Percentiles rank a stretch among this genome's conserved stretches.
Conservation (phyloP, 1,139 yeast genomes). For the Pichia sp. region DNA sequence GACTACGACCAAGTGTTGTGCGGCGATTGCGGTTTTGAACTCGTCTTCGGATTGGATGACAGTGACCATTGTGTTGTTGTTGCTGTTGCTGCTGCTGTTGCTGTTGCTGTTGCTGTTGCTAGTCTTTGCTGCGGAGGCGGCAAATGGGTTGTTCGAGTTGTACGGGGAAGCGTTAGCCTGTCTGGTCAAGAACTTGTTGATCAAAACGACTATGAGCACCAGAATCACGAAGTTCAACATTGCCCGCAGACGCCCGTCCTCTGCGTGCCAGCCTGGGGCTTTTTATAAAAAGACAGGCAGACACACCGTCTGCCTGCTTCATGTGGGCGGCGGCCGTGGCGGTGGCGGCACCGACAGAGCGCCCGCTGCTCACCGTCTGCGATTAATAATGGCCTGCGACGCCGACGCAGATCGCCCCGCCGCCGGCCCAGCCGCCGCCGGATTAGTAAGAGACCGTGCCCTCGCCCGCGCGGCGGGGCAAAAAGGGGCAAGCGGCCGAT, state of each 20-base stretch:
- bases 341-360: too few species aligned
- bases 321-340: too few species aligned
- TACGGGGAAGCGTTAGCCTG: conserved; percentile 12
- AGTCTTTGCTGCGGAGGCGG: not conserved
- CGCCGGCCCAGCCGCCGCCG: too few species aligned
- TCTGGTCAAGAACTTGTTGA: conserved; percentile 24
- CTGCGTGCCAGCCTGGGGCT: too few species aligned
- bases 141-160: conserved; percentile 1
- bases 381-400: too few species aligned
- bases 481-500: too few species aligned
- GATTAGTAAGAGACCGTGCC: too few species aligned
- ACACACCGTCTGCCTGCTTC: too few species aligned
- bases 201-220: conserved; percentile 25
- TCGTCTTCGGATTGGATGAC: conserved; percentile 48
- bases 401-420: too few species aligned
- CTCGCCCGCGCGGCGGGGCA: too few species aligned
- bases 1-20: conserved; percentile 66
- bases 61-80: conserved; percentile 26
- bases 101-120: not conserved
- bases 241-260: not conserved
- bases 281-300: too few species aligned
- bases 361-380: too few species aligned
- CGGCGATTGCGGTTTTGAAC: conserved; percentile 56
- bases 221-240: conserved; percentile 28
- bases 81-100: not conserved